Conservation (phyloP, 495 filamentous ascomycete species). For the Recurvomyces mirabilis region DNA sequence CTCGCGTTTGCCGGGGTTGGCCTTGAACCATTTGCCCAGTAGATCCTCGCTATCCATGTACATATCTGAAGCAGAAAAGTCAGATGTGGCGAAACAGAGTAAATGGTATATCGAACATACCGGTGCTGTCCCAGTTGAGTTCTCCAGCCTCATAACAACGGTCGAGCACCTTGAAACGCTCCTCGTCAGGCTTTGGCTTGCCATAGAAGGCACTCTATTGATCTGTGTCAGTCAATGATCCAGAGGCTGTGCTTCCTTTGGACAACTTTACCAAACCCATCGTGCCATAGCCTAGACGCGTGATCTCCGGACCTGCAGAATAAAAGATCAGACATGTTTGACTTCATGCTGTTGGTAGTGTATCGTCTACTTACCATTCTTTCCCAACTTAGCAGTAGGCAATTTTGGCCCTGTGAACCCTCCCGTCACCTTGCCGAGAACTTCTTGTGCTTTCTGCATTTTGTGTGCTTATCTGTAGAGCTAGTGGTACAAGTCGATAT, state of each 20-base stretch:
- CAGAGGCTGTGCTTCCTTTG: too few relatives aligned
- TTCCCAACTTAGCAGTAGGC: conserved; percentile 5
- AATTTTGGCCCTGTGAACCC: conserved; percentile 1
- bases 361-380: too few relatives aligned
- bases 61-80: too few relatives aligned
- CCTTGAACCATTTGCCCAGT: conserved; percentile 22
- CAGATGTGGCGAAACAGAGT: too few relatives aligned
- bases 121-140: conserved; percentile 22
- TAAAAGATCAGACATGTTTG: too few relatives aligned
- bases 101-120: too few relatives aligned
- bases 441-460: conserved; percentile 13
- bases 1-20: conserved; percentile 25
- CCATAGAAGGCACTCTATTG: conserved; percentile 23
- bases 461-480: background rate
- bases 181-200: conserved; percentile 20
- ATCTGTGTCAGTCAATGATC: background rate
- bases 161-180: conserved; percentile 26
- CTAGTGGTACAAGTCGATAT: too few relatives aligned
- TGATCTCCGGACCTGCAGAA: conserved; percentile 36
- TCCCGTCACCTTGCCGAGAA: conserved; percentile 10
- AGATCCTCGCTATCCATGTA: conserved; percentile 24
- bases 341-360: conserved; percentile 6
- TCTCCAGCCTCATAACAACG: conserved; percentile 21
- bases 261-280: conserved; percentile 36
- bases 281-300: conserved; percentile 42